Percentiles rank a stretch among this genome's conserved stretches.
Conservation (phyloP, 1,139 yeast genomes). For the Pneumocystis wakefieldiae region DNA sequence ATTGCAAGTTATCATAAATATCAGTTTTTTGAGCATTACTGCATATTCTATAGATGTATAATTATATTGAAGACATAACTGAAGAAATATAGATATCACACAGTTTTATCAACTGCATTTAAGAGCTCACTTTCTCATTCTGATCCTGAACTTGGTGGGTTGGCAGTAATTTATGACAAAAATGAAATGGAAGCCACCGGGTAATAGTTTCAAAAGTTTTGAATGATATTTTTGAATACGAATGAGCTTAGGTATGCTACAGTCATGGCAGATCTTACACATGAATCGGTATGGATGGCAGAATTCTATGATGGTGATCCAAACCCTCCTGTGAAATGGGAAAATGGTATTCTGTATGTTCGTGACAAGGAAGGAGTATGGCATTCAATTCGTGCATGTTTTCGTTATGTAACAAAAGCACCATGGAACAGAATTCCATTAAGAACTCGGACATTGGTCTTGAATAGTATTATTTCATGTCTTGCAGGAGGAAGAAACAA, state of each 20-base stretch:
- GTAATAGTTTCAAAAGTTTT: neutral
- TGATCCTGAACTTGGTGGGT: neutral
- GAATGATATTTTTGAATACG: too few relatives aligned
- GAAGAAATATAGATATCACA: neutral
- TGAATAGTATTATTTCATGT: neutral
- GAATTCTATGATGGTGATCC: neutral
- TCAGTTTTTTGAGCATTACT: too few relatives aligned
- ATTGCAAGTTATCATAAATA: too few relatives aligned
- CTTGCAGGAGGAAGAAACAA: neutral
- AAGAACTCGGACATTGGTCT: neutral
- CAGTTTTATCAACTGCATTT: neutral
- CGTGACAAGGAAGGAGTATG: neutral
- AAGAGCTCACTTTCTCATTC: neutral
- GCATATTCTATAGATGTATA: too few relatives aligned
- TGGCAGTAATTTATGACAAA: neutral
- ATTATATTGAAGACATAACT: neutral
- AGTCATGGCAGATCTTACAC: neutral
- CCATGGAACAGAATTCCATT: neutral
- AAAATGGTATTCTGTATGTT: neutral
- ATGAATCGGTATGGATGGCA: neutral
- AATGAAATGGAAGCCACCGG: slow-evolving; percentile 1
- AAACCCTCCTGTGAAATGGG: slow-evolving; percentile 1
- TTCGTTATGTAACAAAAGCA: neutral
- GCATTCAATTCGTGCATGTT: neutral
- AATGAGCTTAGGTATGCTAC: neutral